Percentiles rank a stretch among this genome's conserved stretches.
phyloP scores from a whole-genome alignment of 352 stramenopile species.

The Pythium dissotocum region DNA sequence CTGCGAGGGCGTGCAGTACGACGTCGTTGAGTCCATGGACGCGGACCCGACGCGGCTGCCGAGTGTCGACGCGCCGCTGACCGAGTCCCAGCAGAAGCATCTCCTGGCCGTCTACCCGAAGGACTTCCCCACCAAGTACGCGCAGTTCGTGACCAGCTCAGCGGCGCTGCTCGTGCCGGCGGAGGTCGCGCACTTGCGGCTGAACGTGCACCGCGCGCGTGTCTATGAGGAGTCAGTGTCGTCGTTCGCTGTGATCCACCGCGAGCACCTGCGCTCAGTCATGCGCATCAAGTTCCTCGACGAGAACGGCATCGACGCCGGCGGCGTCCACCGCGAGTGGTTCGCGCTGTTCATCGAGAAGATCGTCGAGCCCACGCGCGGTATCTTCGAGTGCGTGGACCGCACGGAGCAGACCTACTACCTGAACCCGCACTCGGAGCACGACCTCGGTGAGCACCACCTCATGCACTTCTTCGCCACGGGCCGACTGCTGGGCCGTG shows the following conservation, averaged over 20 bases:
- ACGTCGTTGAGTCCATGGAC: conserved; percentile 14
- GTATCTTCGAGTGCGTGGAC: conserved; percentile 36
- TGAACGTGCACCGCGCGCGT: conserved; percentile 32
- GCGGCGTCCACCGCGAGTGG: conserved; percentile 68
- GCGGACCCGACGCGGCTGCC: conserved; percentile 24
- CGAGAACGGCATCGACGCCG: conserved; percentile 60
- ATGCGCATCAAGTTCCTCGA: conserved; percentile 63
- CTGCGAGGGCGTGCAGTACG: conserved; percentile 22
- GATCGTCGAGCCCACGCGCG: conserved; percentile 28
- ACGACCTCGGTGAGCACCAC: conserved; percentile 33
- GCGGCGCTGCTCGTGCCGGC: conserved; percentile 28
- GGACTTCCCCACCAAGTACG: conserved; percentile 42
- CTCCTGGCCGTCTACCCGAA: conserved; percentile 15
- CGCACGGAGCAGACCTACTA: conserved; percentile 36
- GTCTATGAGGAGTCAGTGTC: conserved; percentile 41
- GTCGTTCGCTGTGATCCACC: conserved; percentile 31
- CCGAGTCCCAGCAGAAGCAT: conserved; percentile 8
- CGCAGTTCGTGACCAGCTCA: conserved; percentile 33
- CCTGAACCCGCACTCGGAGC: conserved; percentile 35
- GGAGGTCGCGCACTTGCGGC: conserved; percentile 20
- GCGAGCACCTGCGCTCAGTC: conserved; percentile 31
- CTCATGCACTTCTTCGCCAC: conserved; percentile 33
- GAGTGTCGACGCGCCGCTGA: conserved; percentile 12
- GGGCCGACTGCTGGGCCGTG: conserved; percentile 32
- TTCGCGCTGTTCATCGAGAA: conserved; percentile 48